Conservation (phyloP, 306 rosid species). For the Vachellia pachyceras region DNA sequence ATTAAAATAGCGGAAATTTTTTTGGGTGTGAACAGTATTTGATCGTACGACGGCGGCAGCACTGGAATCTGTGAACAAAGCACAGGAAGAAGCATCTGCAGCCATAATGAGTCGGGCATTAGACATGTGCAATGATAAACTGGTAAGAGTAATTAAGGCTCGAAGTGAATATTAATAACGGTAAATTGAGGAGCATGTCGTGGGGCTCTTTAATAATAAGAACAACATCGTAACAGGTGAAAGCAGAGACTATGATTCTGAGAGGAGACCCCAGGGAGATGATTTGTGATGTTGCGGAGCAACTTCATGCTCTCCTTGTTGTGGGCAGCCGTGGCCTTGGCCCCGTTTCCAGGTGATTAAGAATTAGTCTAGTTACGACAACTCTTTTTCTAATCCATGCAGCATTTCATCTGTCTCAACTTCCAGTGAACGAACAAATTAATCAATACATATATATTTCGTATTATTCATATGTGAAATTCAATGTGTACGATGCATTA, state of each 20-base stretch:
- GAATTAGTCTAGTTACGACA: background rate
- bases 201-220: background rate
- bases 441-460: background rate
- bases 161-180: background rate
- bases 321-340: slow-evolving; percentile 67
- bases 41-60: slow-evolving; percentile 37
- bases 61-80: slow-evolving; percentile 50
- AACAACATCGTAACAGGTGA: slow-evolving; percentile 37
- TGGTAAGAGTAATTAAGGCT: slow-evolving; percentile 32
- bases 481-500: background rate
- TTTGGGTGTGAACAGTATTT: slow-evolving; percentile 18
- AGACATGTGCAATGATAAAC: slow-evolving; percentile 52
- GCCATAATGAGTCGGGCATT: slow-evolving; percentile 48
- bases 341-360: slow-evolving; percentile 49
- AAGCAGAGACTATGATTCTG: slow-evolving; percentile 54
- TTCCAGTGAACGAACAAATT: background rate
- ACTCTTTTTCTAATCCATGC: background rate
- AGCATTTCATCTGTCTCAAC: too few relatives aligned
- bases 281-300: slow-evolving; percentile 59
- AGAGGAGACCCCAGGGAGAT: slow-evolving; percentile 39
- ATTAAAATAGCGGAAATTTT: background rate
- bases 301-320: slow-evolving; percentile 55
- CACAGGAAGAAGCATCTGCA: slow-evolving; percentile 49
- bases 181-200: background rate
- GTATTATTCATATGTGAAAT: background rate